Evolutionary conservation across 768 basidiomycete species (phyloP), one percentile per base, ranked within the genome.

Genomic region (Pleurotus ostreatus): DNA sequence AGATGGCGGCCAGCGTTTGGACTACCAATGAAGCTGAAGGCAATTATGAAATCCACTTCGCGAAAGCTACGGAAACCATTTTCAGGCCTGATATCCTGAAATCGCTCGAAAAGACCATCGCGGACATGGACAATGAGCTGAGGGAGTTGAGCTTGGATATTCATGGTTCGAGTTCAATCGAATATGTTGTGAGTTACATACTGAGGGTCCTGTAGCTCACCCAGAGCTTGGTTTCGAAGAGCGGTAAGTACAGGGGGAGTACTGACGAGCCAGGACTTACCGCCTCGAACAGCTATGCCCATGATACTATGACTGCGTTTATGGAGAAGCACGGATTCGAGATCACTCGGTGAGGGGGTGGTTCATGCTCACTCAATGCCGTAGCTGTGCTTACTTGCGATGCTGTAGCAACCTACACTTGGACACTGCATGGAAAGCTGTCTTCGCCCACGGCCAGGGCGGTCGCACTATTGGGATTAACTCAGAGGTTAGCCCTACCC

Each of bases 391-490:
- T 34, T 34, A 34, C 30, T 34, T 8, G 30, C 30, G 0, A 34
- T 34, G 30, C 30, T 34, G 30, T 34, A 52, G 70, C 51, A 79
- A 88, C 46, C 79, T 84, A 62, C 76, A 78, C 49, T 72, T 92
- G 22, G 76, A 81, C 15, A 93, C 90, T 0, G 90, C 88, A 3
- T 92, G 90, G 90, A 71, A 77, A 18, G 91, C 91, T 0, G 79
- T 77, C 1, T 92, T 81, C 61, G 71, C 77, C 13, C 76, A 85
- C 60, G 86, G 88, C 9, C 67, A 72, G 26, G 89, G 87, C 8
- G 89, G 88, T 5, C 78, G 83, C 49, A 83, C 80, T 0, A 80
- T 92, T 30, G 90, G 90, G 0, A 73, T 93, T 57, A 92, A 93
- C 67, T 91, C 89, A 13, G 91, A 92, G 70, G 78, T 82, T 68